phyloP scores from a whole-genome alignment of 2,329 filamentous ascomycete species.

The Cladophialophora exuberans region DNA sequence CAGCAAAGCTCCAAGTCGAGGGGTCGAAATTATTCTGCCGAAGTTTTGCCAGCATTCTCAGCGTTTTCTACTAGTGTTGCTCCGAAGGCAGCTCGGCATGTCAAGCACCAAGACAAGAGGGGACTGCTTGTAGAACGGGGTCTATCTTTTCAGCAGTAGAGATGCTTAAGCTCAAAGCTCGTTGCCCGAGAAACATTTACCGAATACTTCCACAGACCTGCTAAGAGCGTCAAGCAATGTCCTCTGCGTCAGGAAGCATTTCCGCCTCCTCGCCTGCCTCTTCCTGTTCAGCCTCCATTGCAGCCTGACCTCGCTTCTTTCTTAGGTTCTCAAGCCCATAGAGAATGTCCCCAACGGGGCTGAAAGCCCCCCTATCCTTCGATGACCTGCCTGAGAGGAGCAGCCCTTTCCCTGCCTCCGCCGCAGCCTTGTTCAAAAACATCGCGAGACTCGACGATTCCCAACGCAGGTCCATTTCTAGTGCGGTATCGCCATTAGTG shows the following conservation, averaged over 20 bases:
- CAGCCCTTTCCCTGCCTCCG: neutral
- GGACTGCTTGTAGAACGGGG: too few species aligned
- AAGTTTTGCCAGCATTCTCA: neutral
- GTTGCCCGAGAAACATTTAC: too few species aligned
- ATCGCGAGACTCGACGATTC: conserved; percentile 25
- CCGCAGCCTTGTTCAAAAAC: conserved; percentile 21
- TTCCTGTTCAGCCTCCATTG: conserved; percentile 26
- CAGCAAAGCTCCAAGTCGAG: neutral
- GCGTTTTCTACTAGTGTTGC: too few species aligned
- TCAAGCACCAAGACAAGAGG: too few species aligned
- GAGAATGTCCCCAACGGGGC: conserved; percentile 35
- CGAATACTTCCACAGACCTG: too few species aligned
- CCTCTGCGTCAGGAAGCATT: neutral
- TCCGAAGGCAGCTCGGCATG: too few species aligned
- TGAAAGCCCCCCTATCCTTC: conserved; percentile 23
- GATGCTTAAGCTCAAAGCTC: too few species aligned
- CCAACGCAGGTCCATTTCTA: conserved; percentile 19
- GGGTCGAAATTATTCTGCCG: neutral
- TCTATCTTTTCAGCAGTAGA: too few species aligned
- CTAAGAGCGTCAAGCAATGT: conserved; percentile 3
- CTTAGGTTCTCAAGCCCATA: conserved; percentile 46
- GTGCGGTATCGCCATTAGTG: neutral
- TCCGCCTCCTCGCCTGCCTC: conserved; percentile 15
- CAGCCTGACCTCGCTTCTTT: conserved; percentile 36
- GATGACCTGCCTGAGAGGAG: conserved; percentile 1